phyloP scores from a whole-genome alignment of 2,329 filamentous ascomycete species.

The Cercospora brassicicola region DNA sequence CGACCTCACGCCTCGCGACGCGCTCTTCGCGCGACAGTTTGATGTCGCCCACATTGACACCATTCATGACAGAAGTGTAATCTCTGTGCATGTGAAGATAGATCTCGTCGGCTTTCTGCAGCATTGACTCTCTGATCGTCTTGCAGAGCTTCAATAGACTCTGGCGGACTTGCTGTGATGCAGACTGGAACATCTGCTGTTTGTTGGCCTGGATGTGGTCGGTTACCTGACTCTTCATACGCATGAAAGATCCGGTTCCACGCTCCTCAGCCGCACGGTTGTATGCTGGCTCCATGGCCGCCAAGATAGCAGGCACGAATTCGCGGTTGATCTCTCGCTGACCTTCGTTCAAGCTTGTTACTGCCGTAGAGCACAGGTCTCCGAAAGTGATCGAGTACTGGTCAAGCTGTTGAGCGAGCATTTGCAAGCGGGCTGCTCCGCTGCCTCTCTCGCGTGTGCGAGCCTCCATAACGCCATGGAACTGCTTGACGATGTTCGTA shows the following conservation, averaged over 20 bases:
- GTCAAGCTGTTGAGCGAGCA: slow-evolving; percentile 46
- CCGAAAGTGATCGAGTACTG: slow-evolving; percentile 46
- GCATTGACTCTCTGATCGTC: slow-evolving; percentile 46
- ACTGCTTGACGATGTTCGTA: slow-evolving; percentile 39
- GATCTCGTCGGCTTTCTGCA: slow-evolving; percentile 50
- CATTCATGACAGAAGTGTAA: slow-evolving; percentile 41
- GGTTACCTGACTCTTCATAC: slow-evolving; percentile 56
- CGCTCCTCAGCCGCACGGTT: slow-evolving; percentile 46
- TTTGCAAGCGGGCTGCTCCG: slow-evolving; percentile 43
- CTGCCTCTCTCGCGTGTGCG: slow-evolving; percentile 43
- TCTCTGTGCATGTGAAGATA: slow-evolving; percentile 40
- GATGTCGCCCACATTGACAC: slow-evolving; percentile 19
- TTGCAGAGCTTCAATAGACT: slow-evolving; percentile 47
- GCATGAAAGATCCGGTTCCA: slow-evolving; percentile 50
- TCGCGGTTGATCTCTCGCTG: slow-evolving; percentile 57
- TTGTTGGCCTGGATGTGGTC: slow-evolving; percentile 46
- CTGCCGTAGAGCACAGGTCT: slow-evolving; percentile 39
- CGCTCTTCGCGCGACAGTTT: slow-evolving; percentile 28
- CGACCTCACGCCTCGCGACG: slow-evolving; percentile 21
- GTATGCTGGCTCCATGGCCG: slow-evolving; percentile 52
- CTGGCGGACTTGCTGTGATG: slow-evolving; percentile 45
- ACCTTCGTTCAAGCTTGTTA: slow-evolving; percentile 43
- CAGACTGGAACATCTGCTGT: slow-evolving; percentile 53
- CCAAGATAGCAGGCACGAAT: slow-evolving; percentile 53
- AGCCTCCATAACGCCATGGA: slow-evolving; percentile 48